Conservation (phyloP, 2,329 filamentous ascomycete species). For the Furcasterigmium sp. region DNA sequence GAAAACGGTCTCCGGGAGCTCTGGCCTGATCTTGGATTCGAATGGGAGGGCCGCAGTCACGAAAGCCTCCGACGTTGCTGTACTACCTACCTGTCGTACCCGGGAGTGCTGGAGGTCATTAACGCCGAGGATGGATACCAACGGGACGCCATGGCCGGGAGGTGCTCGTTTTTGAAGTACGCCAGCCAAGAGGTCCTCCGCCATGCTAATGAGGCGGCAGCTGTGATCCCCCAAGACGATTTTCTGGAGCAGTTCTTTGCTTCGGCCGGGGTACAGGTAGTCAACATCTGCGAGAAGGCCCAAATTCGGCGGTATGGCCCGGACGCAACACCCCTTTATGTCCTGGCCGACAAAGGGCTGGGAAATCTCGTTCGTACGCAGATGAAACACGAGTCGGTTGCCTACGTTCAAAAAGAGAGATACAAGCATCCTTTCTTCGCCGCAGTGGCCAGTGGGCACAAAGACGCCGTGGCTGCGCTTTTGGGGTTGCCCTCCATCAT, state of each 20-base stretch:
- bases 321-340: conserved; percentile 22
- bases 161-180: conserved; percentile 42
- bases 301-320: conserved; percentile 17
- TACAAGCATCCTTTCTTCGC: conserved; percentile 29
- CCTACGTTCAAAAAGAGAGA: conserved; percentile 19
- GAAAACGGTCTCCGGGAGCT: conserved; percentile 22
- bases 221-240: conserved; percentile 17
- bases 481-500: conserved; percentile 7
- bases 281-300: conserved; percentile 23
- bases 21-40: too few relatives aligned
- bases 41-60: too few relatives aligned
- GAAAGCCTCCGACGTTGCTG: too few relatives aligned
- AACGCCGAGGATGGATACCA: too few relatives aligned
- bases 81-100: not conserved
- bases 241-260: conserved; percentile 25
- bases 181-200: conserved; percentile 30
- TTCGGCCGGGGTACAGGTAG: conserved; percentile 19
- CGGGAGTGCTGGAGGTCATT: too few relatives aligned
- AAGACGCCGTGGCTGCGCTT: conserved; percentile 18
- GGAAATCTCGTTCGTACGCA: conserved; percentile 21
- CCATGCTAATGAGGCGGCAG: conserved; percentile 31
- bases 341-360: conserved; percentile 23
- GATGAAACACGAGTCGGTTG: conserved; percentile 10
- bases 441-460: conserved; percentile 21
- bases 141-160: not conserved